Percentiles rank a stretch among this genome's conserved stretches.
Conservation (phyloP, 805 yeast species). For the Wickerhamiella slavikovae region DNA sequence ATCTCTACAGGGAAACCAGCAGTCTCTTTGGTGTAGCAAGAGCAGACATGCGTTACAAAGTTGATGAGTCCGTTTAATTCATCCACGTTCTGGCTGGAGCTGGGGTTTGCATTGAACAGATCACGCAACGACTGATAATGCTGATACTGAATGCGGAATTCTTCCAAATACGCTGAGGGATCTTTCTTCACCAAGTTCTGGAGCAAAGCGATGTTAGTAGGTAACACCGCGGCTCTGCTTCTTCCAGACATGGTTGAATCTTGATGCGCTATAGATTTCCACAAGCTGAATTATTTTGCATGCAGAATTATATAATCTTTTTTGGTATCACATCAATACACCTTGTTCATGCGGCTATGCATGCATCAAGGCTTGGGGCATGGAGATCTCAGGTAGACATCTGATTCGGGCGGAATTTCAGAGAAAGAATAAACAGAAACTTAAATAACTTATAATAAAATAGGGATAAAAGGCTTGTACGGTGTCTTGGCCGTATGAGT, state of each 20-base stretch:
- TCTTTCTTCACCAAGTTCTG: constrained; percentile 89
- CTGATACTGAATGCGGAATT: constrained; percentile 75
- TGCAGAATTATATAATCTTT: no score
- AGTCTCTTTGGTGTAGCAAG: constrained; percentile 79
- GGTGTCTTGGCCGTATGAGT: no score
- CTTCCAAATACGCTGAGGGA: constrained; percentile 86
- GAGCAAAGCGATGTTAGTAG: constrained; percentile 73
- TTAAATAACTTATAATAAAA: no score
- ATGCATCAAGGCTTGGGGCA: no score
- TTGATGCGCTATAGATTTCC: no score
- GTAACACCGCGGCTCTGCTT: constrained; percentile 82
- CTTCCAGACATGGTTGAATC: constrained; percentile 86
- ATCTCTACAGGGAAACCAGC: constrained; percentile 67
- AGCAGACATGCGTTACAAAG: constrained; percentile 78
- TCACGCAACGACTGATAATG: constrained; percentile 86
- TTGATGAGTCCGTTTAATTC: constrained; percentile 73
- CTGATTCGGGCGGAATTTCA: no score
- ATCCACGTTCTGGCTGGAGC: constrained; percentile 33
- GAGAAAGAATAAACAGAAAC: no score
- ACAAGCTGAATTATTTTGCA: no score
- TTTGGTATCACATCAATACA: no score
- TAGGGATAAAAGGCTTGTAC: no score
- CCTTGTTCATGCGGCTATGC: no score
- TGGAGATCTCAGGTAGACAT: no score
- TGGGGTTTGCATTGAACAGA: constrained; percentile 58